phyloP scores from a whole-genome alignment of 2,329 filamentous ascomycete genomes.

The Fusarium keratoplasticum region DNA sequence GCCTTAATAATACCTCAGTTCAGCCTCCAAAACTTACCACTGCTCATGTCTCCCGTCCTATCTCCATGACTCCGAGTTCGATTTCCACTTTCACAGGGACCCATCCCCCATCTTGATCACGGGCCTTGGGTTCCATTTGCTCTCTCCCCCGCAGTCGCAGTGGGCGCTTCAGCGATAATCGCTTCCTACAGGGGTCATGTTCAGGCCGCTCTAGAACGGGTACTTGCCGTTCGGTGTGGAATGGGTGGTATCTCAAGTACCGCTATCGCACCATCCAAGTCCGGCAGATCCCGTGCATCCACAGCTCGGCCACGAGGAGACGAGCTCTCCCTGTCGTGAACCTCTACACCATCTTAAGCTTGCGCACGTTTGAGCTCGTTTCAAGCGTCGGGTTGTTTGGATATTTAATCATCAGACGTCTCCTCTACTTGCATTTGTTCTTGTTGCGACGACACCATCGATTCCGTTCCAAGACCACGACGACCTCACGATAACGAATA shows the following conservation, averaged over 20 bases:
- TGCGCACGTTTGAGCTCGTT: constrained; percentile 59
- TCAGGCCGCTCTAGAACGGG: neutral
- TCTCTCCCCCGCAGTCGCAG: constrained; percentile 9
- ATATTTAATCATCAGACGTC: constrained; percentile 1
- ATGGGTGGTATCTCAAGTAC: constrained; percentile 5
- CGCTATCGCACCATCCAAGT: constrained; percentile 20
- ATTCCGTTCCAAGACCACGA: neutral
- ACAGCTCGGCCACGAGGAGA: constrained; percentile 2
- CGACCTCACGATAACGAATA: neutral
- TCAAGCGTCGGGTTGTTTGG: constrained; percentile 16
- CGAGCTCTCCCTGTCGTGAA: constrained; percentile 14
- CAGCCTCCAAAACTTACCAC: neutral
- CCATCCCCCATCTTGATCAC: neutral
- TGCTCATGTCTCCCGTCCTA: neutral
- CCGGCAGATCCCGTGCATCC: neutral
- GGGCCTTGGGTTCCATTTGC: neutral
- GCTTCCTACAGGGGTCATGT: constrained; percentile 7
- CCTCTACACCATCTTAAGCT: constrained; percentile 22
- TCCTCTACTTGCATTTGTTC: neutral
- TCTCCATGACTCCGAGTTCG: constrained; percentile 5
- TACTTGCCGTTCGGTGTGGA: constrained; percentile 1
- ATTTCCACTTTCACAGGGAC: neutral
- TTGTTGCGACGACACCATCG: neutral
- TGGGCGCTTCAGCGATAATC: constrained; percentile 4
- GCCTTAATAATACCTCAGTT: constrained; percentile 1